Evolutionary conservation across 306 rosid species (phyloP).

Genomic region (Medicago ruthenica): DNA sequence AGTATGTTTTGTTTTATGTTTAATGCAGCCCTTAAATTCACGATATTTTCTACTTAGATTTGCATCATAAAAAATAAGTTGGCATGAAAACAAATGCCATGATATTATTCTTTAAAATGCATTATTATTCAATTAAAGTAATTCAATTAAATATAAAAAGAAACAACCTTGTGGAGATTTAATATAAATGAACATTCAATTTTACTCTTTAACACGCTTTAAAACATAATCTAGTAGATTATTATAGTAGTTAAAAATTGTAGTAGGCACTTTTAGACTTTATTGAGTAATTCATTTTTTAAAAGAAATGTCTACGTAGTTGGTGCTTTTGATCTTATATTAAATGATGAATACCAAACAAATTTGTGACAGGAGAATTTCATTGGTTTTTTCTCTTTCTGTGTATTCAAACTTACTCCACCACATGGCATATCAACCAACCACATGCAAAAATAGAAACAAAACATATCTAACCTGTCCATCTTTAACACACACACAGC

Average conservation of each 20-base stretch:
- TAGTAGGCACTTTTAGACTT: conserved; percentile 9
- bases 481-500: background rate
- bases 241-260: background rate
- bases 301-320: too few relatives aligned
- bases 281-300: too few relatives aligned
- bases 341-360: too few relatives aligned
- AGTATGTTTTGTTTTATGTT: too few relatives aligned
- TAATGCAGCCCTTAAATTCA: too few relatives aligned
- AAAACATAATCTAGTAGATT: background rate
- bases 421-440: background rate
- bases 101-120: background rate
- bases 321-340: too few relatives aligned
- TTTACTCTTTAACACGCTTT: background rate
- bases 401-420: too few relatives aligned
- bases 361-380: too few relatives aligned
- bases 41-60: too few relatives aligned
- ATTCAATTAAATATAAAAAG: background rate
- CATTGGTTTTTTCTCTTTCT: too few relatives aligned
- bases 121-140: background rate
- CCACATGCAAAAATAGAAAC: conserved; percentile 13
- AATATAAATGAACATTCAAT: background rate
- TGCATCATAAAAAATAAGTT: too few relatives aligned
- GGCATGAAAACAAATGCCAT: background rate
- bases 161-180: background rate
- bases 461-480: background rate